Evolutionary conservation across 2,329 filamentous ascomycete species (phyloP).

Genomic region (Talaromyces verruculosus): DNA sequence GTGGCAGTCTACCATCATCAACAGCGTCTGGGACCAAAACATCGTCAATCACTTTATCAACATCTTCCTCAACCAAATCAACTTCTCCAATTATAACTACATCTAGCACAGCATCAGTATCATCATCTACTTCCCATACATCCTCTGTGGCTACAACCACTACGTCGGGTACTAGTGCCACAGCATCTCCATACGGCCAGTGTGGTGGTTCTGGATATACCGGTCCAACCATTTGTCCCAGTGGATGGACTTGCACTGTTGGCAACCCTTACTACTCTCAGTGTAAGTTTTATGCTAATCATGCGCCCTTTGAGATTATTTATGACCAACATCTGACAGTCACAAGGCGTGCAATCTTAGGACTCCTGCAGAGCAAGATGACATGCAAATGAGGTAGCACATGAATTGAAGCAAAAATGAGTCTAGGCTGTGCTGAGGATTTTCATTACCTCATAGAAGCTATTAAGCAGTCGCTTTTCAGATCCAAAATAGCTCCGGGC

Average conservation of each 20-base stretch:
- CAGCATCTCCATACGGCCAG: conserved; percentile 24
- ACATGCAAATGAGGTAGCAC: not conserved
- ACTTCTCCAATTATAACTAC: not conserved
- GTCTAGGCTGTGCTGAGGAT: not conserved
- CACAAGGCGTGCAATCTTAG: conserved; percentile 4
- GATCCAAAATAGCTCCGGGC: not conserved
- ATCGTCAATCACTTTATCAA: not conserved
- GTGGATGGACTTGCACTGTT: conserved; percentile 24
- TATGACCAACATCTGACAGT: not conserved
- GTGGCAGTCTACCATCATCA: conserved; percentile 27
- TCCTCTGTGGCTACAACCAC: conserved; percentile 18
- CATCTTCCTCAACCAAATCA: not conserved
- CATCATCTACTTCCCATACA: conserved; percentile 17
- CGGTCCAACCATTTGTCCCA: conserved; percentile 23
- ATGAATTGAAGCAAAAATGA: not conserved
- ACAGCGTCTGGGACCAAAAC: conserved; percentile 25
- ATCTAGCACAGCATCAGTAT: not conserved
- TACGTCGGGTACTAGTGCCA: conserved; percentile 20
- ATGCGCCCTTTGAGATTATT: not conserved
- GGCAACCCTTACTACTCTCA: conserved; percentile 25
- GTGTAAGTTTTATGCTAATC: conserved; percentile 19
- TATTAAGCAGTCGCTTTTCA: not conserved
- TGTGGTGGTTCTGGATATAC: conserved; percentile 26
- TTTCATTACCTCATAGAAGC: not conserved
- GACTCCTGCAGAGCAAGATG: not conserved